Base-by-base conservation (phyloP, 2,329 filamentous ascomycete species). In the Lithohypha guttulata region DNA sequence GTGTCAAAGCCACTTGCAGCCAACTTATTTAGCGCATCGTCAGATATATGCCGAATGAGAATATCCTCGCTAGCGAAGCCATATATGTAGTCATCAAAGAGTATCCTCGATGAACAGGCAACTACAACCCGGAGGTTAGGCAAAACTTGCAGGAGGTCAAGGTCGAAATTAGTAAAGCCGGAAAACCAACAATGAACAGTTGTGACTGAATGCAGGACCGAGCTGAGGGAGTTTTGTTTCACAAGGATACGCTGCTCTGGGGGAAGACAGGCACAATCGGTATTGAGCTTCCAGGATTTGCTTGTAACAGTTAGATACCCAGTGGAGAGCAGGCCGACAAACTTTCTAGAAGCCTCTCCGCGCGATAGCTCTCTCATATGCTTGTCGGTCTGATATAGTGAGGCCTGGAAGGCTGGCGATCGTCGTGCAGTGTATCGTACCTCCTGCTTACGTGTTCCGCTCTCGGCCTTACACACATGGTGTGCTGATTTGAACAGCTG, bases 51-150 rank as follows among this genome's bases (percentile, higher is more conserved):
- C 8, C 20, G 17, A 7, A 34, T 20, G 18, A 34, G 19, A 7
- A 34, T 13, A 9, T 21, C 19, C 14, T 34, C 15, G 10, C 14
- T 20, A 19, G 17, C 31, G 18, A 34, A 34, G 20, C 31, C 31
- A 34, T 34, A 20, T 3, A 34, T 34, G 11, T 19, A 5, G 3
- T 19, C 31, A 21, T 34, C 31, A n/a, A 34, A 34, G 15, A 34
- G 20, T 13, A 19, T 34, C 6, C 15, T 19, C 3, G 10, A 3
- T 15, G 17, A n/a, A 11, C 6, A 10, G n/a, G 20, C 14, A 20
- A 34, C 19, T 6, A 19, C 18, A 4, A 21, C 18, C 17, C 19
- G 15, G n/a, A 34, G 15, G 5, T 21, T 21, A 14, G 31, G 31
- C 5, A 21, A 10, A 3, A 34, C 22, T 13, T n/a, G 3, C 17